phyloP scores from a whole-genome alignment of 495 filamentous ascomycete species.

The Podospora tetraspora region DNA sequence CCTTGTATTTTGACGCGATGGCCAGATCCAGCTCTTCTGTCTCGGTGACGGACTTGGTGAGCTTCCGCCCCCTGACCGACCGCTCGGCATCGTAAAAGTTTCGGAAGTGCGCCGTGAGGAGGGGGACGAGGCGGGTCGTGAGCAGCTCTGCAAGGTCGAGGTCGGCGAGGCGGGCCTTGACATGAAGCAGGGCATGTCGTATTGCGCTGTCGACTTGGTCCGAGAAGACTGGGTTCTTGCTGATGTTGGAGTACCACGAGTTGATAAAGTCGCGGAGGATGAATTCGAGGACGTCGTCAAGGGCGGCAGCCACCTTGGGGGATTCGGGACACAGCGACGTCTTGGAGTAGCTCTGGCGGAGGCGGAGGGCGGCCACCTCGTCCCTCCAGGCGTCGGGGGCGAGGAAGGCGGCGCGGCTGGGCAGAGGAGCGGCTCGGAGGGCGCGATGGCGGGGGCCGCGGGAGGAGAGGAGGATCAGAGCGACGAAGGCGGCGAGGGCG shows the following conservation, averaged over 20 bases:
- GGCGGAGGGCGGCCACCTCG: slow-evolving; percentile 58
- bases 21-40: slow-evolving; percentile 92
- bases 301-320: slow-evolving; percentile 67
- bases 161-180: slow-evolving; percentile 62
- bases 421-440: slow-evolving; percentile 34
- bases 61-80: slow-evolving; percentile 74
- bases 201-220: slow-evolving; percentile 80
- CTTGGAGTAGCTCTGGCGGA: slow-evolving; percentile 45
- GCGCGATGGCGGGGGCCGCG: slow-evolving; percentile 42
- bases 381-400: slow-evolving; percentile 58
- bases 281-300: slow-evolving; percentile 74
- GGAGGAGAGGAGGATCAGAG: slow-evolving; percentile 57
- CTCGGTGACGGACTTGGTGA: slow-evolving; percentile 88
- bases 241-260: slow-evolving; percentile 87
- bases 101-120: slow-evolving; percentile 84
- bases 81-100: slow-evolving; percentile 90
- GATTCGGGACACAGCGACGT: slow-evolving; percentile 71
- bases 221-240: slow-evolving; percentile 67
- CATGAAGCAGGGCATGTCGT: slow-evolving; percentile 62
- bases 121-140: slow-evolving; percentile 76
- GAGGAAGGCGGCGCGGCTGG: slow-evolving; percentile 57
- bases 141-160: slow-evolving; percentile 76
- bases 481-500: slow-evolving; percentile 46
- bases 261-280: slow-evolving; percentile 80
- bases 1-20: slow-evolving; percentile 85